Base-by-base conservation (phyloP, 805 yeast species). In the Metschnikowia lachancei region DNA sequence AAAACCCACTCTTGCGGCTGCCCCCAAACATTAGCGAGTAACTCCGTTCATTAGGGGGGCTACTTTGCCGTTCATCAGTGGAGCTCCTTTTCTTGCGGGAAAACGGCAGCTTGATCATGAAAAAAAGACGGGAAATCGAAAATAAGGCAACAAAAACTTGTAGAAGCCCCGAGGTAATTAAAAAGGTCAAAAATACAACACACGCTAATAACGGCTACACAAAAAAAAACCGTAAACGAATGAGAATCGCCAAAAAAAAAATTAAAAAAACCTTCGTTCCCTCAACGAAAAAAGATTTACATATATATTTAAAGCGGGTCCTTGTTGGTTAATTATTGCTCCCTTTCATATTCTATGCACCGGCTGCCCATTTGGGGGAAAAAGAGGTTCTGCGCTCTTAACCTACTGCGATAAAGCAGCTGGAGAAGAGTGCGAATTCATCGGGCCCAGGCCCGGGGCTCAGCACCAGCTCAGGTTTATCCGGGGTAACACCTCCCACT, bases 351-450 rank as follows among this genome's bases (percentile, higher is more conserved):
- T 41, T 39, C 26, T 24, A 17, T 40, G 43, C 38, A 41, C 45
- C 29, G 30, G 39, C 34, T 41, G 39, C 45, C 45, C 45, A 35
- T n/a, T n/a, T 31, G 45, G 45, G 39, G 45, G 30, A 20, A 19
- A 20, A 19, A 31, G 30, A 8, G 28, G n/a, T 14, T 24, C 45
- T 41, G 45, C 39, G 45, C 45, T 41, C 45, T 24, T 35, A 35
- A 41, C 45, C 45, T 16, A 20, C 29, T 39, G 29, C 29, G 8
- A 20, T 11, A 11, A n/a, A 8, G 20, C 22, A 26, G 8, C 11
- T 26, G 28, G 28, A 10, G 28, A 9, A 26, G 28, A n/a, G 28
- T 26, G 28, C 28, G 28, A 26, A 26, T 20, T 20, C 24, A 20
- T 8, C 24, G 24, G 24, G 24, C 24, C 24, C 24, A 20, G 8